Evolutionary conservation across 106 monocot genomes (phyloP).

Genomic region (Ottelia alismoides): DNA sequence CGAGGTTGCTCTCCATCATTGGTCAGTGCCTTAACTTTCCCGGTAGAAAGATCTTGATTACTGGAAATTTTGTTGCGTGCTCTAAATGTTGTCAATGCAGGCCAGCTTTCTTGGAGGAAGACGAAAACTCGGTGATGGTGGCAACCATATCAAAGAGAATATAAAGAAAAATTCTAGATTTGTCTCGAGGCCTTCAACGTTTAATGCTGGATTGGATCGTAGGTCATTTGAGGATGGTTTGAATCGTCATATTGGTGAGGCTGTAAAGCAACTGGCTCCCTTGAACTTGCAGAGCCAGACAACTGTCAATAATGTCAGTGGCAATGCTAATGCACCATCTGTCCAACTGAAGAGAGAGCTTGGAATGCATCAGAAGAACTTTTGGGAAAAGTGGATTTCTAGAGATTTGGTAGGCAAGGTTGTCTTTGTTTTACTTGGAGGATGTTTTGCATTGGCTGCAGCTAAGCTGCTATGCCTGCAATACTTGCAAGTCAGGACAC

Average conservation of each 20-base stretch:
- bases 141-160: slow-evolving; percentile 28
- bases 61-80: too few relatives aligned
- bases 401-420: slow-evolving; percentile 25
- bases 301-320: slow-evolving; percentile 11
- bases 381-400: slow-evolving; percentile 19
- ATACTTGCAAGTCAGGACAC: slow-evolving; percentile 16
- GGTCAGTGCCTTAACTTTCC: too few relatives aligned
- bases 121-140: slow-evolving; percentile 27
- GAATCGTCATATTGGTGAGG: slow-evolving; percentile 42
- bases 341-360: slow-evolving; percentile 44
- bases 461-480: slow-evolving; percentile 29
- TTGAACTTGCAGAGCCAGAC: slow-evolving; percentile 28
- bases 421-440: slow-evolving; percentile 27
- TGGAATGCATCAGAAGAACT: slow-evolving; percentile 19
- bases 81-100: slow-evolving; percentile 16
- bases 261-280: slow-evolving; percentile 80
- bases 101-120: slow-evolving; percentile 59
- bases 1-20: slow-evolving; percentile 66
- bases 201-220: slow-evolving; percentile 18
- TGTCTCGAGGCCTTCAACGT: slow-evolving; percentile 10
- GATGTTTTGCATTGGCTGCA: slow-evolving; percentile 39
- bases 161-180: slow-evolving; percentile 14
- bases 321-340: slow-evolving; percentile 14
- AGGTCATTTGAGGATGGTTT: slow-evolving; percentile 14
- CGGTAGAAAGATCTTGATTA: too few relatives aligned